Base-by-base conservation (phyloP, 257 asterid species). In the Solanum medicagineum region DNA sequence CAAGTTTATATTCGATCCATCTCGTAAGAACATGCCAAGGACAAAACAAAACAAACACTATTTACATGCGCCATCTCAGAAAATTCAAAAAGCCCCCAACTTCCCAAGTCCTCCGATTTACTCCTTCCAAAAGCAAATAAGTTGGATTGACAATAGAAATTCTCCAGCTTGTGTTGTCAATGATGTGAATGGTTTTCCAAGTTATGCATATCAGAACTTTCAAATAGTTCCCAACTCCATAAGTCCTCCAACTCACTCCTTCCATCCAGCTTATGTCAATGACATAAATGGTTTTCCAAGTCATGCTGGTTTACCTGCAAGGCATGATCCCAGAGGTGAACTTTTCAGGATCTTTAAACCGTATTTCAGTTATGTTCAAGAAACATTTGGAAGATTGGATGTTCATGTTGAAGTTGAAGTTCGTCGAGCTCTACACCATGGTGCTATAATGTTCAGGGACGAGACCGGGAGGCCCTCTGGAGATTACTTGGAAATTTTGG, bases 361-460 rank as follows among this genome's bases (percentile, higher is more conserved):
- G 24, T 87, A 91, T 88, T 86, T 92, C 29, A 53, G 87, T 49
- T 86, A 87, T 32, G 89, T 88, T 66, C 80, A 45, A 81, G 84
- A 88, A 81, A 91, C 91, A n/a, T 91, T 88, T 86, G 95, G 93
- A 42, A 89, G 84, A 60, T 19, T 32, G 6, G 84, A 86, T 57
- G 68, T 57, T 87, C 89, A 88, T 73, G 88, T 88, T 6, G 8
- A 8, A 15, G 22, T 29, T 17, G 82, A 85, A 32, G 91, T 90
- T 77, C 53, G 22, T 20, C 88, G 63, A 53, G 90, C 90, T 6
- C 8, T 92, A 65, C 36, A 53, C 69, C 22, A 71, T 65, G 96
- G 93, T 77, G 90, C 77, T 13, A 66, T 44, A 24, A 90, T n/a
- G 55, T 92, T 90, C 66, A 70, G 44, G 87, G 62, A 68, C 2